phyloP scores from a whole-genome alignment of 164 flowering plant species.

The Annona cherimola region DNA sequence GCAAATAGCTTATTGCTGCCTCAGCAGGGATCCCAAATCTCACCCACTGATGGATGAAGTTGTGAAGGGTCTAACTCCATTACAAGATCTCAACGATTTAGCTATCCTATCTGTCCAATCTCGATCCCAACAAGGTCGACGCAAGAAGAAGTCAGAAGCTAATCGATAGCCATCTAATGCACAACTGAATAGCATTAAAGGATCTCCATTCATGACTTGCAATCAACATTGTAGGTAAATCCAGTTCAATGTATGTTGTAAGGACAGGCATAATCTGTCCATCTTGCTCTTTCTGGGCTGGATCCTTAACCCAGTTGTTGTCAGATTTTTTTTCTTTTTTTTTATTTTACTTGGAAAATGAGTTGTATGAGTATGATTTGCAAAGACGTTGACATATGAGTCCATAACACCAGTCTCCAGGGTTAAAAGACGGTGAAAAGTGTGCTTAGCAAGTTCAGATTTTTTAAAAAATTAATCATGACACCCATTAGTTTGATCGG shows the following conservation, averaged over 20 bases:
- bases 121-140: conserved; percentile 58
- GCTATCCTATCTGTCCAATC: too few relatives aligned
- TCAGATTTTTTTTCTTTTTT: background rate
- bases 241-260: background rate
- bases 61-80: conserved; percentile 60
- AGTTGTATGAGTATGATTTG: background rate
- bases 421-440: too few relatives aligned
- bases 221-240: conserved; percentile 40
- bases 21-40: conserved; percentile 68
- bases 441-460: too few relatives aligned
- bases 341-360: background rate
- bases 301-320: conserved; percentile 4
- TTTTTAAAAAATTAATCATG: too few relatives aligned
- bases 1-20: conserved; percentile 73
- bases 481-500: too few relatives aligned
- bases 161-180: conserved; percentile 27
- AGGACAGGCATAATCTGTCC: conserved; percentile 3
- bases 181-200: conserved; percentile 43
- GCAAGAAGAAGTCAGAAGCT: conserved; percentile 65
- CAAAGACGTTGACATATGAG: background rate
- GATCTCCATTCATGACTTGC: conserved; percentile 45
- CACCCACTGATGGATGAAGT: conserved; percentile 90
- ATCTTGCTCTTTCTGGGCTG: conserved; percentile 3
- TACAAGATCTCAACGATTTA: conserved; percentile 83
- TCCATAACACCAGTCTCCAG: background rate